Percentiles rank a stretch among this genome's conserved stretches.
Evolutionary conservation across 768 basidiomycete genomes (phyloP).

Genomic region (Lactarius deliciosus): DNA sequence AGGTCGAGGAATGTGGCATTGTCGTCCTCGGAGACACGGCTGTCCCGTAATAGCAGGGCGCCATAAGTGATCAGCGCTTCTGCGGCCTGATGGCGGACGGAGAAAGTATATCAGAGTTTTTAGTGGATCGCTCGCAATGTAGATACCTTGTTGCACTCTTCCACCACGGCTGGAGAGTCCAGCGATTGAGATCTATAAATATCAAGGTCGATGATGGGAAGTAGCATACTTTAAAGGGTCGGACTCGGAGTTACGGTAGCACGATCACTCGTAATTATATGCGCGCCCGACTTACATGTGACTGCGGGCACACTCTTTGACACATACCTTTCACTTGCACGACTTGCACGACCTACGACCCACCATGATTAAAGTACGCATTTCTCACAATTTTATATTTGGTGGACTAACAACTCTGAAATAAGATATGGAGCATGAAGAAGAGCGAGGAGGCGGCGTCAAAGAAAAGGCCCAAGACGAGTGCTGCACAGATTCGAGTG

Average conservation of each 20-base stretch:
- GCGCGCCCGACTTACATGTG: neutral
- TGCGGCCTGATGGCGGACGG: slow-evolving; percentile 56
- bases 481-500: slow-evolving; percentile 97
- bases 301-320: neutral
- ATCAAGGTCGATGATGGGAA: slow-evolving; percentile 80
- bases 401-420: slow-evolving; percentile 20
- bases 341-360: slow-evolving; percentile 16
- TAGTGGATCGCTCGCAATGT: neutral
- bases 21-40: slow-evolving; percentile 77
- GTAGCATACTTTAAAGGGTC: slow-evolving; percentile 32
- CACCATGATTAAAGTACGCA: slow-evolving; percentile 48
- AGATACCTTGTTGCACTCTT: slow-evolving; percentile 67
- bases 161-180: slow-evolving; percentile 47
- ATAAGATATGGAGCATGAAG: slow-evolving; percentile 98
- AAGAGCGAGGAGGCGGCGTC: slow-evolving; percentile 97
- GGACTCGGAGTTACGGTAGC: neutral
- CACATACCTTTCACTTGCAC: slow-evolving; percentile 5
- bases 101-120: neutral
- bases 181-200: slow-evolving; percentile 52
- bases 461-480: slow-evolving; percentile 98
- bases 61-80: slow-evolving; percentile 81
- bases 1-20: slow-evolving; percentile 84
- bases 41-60: slow-evolving; percentile 83
- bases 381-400: neutral
- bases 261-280: neutral